Base-by-base conservation (phyloP, 176 grass and related monocot species). In the Bothriochloa decipiens region DNA sequence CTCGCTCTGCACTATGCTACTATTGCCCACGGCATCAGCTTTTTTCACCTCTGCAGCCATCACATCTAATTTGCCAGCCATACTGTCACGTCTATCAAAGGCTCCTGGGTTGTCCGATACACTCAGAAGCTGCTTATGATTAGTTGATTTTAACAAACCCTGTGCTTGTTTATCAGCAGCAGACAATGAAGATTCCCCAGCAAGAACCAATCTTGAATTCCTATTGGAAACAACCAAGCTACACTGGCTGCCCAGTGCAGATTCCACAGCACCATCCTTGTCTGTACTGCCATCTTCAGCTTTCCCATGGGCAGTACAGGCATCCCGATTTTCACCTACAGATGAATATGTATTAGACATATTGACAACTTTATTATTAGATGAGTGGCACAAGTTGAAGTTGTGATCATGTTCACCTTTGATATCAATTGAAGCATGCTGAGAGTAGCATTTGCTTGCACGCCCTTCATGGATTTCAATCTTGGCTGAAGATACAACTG, bases 401-500 rank as follows among this genome's bases (percentile, higher is more conserved):
- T 83, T 71, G 58, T 75, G 68, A 95, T 80, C 74, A 81, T 70
- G 18, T 49, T 87, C 65, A 76, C 85, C 67, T 28, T 80, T 67
- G 68, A 55, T 81, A 60, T 85, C 87, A 74, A 23, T 52, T 29
- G 80, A 73, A 71, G 61, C 29, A 74, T 47, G 47, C 15, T 23
- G 9, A 25, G 33, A 22, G 62, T 52, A 74, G 61, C 47, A 46
- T 68, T 70, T 75, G 25, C 40, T 77, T 41, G 22, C 41, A 27
- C 4, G 60, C 8, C 37, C 86, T 49, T 70, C 83, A 70, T 85
- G 85, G 26, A 23, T 82, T 70, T 79, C 81, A 22, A 42, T 58
- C 39, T 89, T 92, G 28, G 22, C 53, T 74, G 78, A 74, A 81
- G 86, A 89, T 86, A 67, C 65, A 43, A 80, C 55, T 68, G 50